Evolutionary conservation across 2,329 filamentous ascomycete genomes (phyloP).

Genomic region (Verticillium alfalfae): DNA sequence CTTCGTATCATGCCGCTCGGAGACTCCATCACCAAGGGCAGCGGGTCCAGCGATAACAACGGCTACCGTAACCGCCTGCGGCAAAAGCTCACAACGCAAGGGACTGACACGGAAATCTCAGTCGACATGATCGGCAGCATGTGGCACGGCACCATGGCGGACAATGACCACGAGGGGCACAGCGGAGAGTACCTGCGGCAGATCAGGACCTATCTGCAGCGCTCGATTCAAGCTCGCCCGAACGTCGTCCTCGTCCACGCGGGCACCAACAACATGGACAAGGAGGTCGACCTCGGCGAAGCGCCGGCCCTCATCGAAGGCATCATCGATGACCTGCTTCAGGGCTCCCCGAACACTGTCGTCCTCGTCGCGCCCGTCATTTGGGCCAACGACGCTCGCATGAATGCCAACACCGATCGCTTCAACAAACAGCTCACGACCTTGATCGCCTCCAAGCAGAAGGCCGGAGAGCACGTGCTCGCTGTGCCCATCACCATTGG

Average conservation of each 20-base stretch:
- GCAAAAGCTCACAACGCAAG: slow-evolving; percentile 1
- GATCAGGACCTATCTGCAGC: slow-evolving; percentile 5
- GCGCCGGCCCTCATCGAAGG: slow-evolving; percentile 10
- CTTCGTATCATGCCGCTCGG: slow-evolving; percentile 8
- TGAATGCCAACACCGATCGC: not conserved
- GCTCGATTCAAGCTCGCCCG: slow-evolving; percentile 7
- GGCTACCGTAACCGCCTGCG: slow-evolving; percentile 7
- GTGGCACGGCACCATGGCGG: slow-evolving; percentile 5
- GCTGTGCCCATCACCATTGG: slow-evolving; percentile 6
- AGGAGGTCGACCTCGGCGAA: slow-evolving; percentile 6
- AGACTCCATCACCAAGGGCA: slow-evolving; percentile 8
- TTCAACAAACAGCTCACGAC: not conserved
- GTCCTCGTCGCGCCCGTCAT: slow-evolving; percentile 5
- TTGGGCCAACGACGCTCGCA: not conserved
- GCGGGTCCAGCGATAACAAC: slow-evolving; percentile 2
- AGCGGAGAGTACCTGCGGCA: slow-evolving; percentile 7
- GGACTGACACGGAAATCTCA: not conserved
- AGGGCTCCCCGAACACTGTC: slow-evolving; percentile 6
- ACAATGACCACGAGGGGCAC: slow-evolving; percentile 14
- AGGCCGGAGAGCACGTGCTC: slow-evolving; percentile 9
- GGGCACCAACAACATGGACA: slow-evolving; percentile 17
- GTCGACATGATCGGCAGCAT: slow-evolving; percentile 11
- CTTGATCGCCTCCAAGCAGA: not conserved
- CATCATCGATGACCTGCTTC: slow-evolving; percentile 12
- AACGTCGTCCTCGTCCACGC: slow-evolving; percentile 17